Evolutionary conservation across 148 eudicot genomes (phyloP), one percentile per base, ranked within the genome.

Genomic region (Pharnaceum exiguum): DNA sequence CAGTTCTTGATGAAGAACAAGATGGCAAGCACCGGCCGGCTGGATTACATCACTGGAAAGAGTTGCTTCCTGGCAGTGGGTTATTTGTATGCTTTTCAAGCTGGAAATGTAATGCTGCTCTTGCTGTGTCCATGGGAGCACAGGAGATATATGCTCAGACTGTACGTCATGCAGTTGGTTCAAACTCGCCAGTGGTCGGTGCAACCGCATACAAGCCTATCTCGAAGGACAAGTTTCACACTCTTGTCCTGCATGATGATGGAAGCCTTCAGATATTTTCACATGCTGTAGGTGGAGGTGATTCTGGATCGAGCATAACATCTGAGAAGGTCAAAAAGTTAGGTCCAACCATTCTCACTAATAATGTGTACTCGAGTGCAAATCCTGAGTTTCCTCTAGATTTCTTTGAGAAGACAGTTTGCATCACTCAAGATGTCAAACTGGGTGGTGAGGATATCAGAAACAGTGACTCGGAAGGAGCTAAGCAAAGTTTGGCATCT

Each of bases 181-280:
- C 96, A 65, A 70, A 82, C 52, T 94, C 89, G n/a, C 87, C 96
- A 37, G 78, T 89, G 72, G 99, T 94, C 51, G 99, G 99, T 60
- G 71, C 83, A 28, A 84, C 96, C 65, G 89, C 96, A 18, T 86
- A 89, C 64, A 86, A 77, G 78, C 96, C 99, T 28, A 63, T 94
- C 63, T 84, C 99, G 28, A 89, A 94, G 74, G 96, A 89, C 73
- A 94, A 84, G 70, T 73, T 84, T 29, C 99, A 94, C 68, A 76
- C 84, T 74, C 95, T 94, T 69, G 79, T 89, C 66, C 75, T 94
- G 64, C 95, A 89, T 77, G 99, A 94, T 71, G 99, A 94, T 79
- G 99, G 99, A 43, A 94, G 99, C 75, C 96, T 94, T 61, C 99
- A 94, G 77, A 94, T 94, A 60, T 89, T 86, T 76, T 83, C 96